phyloP scores from a whole-genome alignment of 208 protist species.

The Leptomonas pyrrhocoris region DNA sequence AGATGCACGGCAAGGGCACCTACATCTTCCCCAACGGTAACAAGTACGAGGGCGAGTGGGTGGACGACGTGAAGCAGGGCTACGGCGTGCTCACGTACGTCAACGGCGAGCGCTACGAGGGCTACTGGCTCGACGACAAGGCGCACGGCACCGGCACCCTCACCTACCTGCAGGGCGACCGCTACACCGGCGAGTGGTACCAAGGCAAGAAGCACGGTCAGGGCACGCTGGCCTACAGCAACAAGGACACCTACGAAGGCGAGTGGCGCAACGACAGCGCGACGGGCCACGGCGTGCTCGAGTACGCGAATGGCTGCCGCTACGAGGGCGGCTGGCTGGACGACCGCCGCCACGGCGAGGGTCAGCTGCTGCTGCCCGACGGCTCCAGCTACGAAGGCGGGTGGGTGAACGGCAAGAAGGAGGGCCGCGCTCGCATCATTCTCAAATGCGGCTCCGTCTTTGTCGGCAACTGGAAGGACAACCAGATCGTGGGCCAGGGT shows the following conservation, averaged over 20 bases:
- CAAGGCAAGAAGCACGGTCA: constrained; percentile 91
- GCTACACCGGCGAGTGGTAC: constrained; percentile 92
- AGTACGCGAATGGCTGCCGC: constrained; percentile 90
- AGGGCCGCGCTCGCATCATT: constrained; percentile 88
- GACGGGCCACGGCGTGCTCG: constrained; percentile 81
- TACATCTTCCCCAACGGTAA: constrained; percentile 95
- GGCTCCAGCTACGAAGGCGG: constrained; percentile 88
- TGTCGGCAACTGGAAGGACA: constrained; percentile 90
- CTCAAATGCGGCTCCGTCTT: constrained; percentile 91
- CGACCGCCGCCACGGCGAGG: constrained; percentile 84
- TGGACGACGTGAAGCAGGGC: constrained; percentile 92
- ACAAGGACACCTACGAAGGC: constrained; percentile 92
- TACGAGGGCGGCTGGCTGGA: constrained; percentile 92
- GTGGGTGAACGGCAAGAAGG: constrained; percentile 89
- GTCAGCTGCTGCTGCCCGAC: constrained; percentile 79
- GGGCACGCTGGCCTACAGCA: constrained; percentile 89
- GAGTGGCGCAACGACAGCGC: constrained; percentile 89
- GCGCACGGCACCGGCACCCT: constrained; percentile 90
- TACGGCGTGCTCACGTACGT: constrained; percentile 90
- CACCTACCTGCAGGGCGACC: constrained; percentile 90
- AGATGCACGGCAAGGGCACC: constrained; percentile 92
- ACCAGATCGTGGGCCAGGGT: constrained; percentile 85
- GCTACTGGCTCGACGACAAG: constrained; percentile 91
- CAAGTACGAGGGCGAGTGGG: constrained; percentile 95
- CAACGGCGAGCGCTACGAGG: constrained; percentile 90